phyloP scores from a whole-genome alignment of 176 grass and related monocot species.

The Alloteropsis semialata region DNA sequence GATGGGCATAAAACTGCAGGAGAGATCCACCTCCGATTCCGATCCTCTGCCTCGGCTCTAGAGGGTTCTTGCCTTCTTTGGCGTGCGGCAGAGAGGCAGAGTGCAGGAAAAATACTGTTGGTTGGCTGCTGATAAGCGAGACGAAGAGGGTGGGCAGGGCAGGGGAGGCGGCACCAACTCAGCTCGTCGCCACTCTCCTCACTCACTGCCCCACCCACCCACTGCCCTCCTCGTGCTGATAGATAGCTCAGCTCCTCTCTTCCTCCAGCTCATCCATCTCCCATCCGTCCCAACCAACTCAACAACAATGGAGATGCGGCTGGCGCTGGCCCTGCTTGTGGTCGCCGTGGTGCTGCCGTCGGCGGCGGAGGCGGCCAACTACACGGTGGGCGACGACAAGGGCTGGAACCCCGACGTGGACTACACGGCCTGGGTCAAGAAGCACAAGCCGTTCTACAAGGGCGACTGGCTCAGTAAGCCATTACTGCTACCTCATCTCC shows the following conservation, averaged over 20 bases:
- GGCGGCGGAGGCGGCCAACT: constrained; percentile 48
- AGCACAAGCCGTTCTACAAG: constrained; percentile 90
- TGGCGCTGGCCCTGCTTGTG: neutral
- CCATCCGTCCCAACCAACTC: neutral
- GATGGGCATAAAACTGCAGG: no score
- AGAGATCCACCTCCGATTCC: no score
- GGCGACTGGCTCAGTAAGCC: constrained; percentile 92
- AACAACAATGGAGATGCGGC: neutral
- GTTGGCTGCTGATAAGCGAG: no score
- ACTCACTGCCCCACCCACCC: neutral
- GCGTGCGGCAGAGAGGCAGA: no score
- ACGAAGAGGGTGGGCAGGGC: no score
- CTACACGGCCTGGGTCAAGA: constrained; percentile 92
- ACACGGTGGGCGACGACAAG: constrained; percentile 88
- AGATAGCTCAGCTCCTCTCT: neutral
- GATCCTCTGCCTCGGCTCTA: no score
- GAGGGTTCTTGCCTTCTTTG: no score
- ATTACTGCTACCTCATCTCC: neutral
- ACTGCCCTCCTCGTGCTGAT: neutral
- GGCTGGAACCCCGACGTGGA: constrained; percentile 93
- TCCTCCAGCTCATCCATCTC: neutral
- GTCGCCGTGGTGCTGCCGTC: constrained; percentile 14
- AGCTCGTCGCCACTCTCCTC: neutral
- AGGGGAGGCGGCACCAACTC: neutral
- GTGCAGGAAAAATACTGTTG: no score